A percentile compares a stretch with the other conserved stretches of the same genome.
Evolutionary conservation across 2,329 filamentous ascomycete species (phyloP).

Genomic region (Cylindrodendrum hubeiense): DNA sequence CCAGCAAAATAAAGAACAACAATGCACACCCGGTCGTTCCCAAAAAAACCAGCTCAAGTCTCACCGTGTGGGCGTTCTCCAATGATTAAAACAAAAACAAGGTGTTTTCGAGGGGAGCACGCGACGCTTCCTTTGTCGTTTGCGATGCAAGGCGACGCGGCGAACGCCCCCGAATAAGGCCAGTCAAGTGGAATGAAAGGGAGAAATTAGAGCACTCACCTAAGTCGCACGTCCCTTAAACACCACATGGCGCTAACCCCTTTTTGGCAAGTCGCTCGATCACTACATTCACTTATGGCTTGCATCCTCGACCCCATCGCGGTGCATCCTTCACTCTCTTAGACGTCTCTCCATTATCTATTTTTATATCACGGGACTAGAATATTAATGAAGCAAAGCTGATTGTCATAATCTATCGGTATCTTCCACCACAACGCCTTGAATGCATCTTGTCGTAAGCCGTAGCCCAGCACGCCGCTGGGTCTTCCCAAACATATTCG

Average conservation of each 20-base stretch:
- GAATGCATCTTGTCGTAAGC: constrained; percentile 24
- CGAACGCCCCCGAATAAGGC: not conserved
- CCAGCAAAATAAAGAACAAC: not conserved
- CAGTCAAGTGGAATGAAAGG: not conserved
- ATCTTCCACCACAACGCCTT: constrained; percentile 20
- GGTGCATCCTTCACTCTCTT: too few species aligned
- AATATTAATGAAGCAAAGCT: not conserved
- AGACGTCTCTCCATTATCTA: not conserved
- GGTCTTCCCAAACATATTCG: not conserved
- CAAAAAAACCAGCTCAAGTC: not conserved
- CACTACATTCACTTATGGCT: not conserved
- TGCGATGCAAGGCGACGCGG: not conserved
- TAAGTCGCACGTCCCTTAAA: not conserved
- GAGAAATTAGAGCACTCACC: not conserved
- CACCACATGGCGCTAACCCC: not conserved
- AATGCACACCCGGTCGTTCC: not conserved
- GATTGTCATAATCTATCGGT: constrained; percentile 10
- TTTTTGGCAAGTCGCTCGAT: not conserved
- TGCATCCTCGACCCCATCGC: too few species aligned
- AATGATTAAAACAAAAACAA: not conserved
- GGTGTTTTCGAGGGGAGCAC: not conserved
- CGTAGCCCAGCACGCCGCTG: constrained; percentile 6
- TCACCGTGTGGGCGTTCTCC: too few species aligned
- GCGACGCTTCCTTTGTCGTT: constrained; percentile 10
- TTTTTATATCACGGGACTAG: not conserved